Evolutionary conservation across 805 yeast species (phyloP).

Genomic region (Candida schatavii): DNA sequence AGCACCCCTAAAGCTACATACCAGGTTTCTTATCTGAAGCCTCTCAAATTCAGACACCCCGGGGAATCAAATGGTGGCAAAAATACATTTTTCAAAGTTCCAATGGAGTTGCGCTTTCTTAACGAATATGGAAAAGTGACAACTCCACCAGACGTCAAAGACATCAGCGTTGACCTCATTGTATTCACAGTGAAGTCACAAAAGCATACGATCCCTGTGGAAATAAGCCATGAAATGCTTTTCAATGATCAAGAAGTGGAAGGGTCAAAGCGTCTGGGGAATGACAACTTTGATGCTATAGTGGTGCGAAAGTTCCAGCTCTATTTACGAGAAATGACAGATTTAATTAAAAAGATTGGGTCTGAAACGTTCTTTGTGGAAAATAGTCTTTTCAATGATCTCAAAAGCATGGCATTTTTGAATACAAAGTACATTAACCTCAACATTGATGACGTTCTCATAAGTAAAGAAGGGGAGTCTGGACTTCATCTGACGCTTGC

Average conservation of each 20-base stretch:
- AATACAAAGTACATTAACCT: constrained; percentile 25
- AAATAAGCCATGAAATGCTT: constrained; percentile 38
- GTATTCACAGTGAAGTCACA: constrained; percentile 33
- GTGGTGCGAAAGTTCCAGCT: constrained; percentile 31
- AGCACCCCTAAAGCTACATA: constrained; percentile 34
- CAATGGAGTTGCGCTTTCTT: constrained; percentile 30
- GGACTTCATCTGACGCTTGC: constrained; percentile 22
- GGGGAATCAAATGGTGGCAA: constrained; percentile 1
- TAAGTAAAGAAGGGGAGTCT: constrained; percentile 3
- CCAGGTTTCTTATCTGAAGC: constrained; percentile 29
- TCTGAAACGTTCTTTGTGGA: constrained; percentile 32
- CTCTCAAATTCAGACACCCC: constrained; percentile 21
- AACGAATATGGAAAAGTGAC: constrained; percentile 9
- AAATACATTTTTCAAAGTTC: constrained; percentile 23
- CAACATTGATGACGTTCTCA: not conserved
- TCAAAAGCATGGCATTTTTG: constrained; percentile 32
- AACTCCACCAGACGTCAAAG: constrained; percentile 34
- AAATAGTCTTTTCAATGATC: constrained; percentile 32
- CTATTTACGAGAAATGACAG: constrained; percentile 21
- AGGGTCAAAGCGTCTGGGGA: constrained; percentile 18
- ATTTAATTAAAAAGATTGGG: constrained; percentile 33
- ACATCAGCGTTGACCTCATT: constrained; percentile 31
- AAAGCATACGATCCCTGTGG: constrained; percentile 37
- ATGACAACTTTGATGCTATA: constrained; percentile 30
- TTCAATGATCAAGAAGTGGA: constrained; percentile 32